Conservation (phyloP, 108 stramenopile species). For the Pseudonitzschia multistriata region DNA sequence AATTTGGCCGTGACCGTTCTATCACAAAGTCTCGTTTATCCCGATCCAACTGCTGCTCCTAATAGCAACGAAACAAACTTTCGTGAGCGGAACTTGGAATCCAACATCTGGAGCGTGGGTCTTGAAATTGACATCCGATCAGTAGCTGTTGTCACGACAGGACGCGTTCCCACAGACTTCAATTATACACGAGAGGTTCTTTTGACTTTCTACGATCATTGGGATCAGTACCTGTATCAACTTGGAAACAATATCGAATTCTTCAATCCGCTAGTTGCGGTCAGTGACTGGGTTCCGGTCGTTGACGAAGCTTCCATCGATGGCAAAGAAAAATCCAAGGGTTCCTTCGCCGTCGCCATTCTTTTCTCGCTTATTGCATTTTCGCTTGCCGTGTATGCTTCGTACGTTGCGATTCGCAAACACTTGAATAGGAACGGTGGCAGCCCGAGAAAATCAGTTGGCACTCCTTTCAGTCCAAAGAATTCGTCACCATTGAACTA, state of each 20-base stretch:
- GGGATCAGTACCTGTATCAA: conserved; percentile 22
- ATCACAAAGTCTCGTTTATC: conserved; percentile 18
- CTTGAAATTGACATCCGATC: conserved; percentile 19
- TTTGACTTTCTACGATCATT: conserved; percentile 27
- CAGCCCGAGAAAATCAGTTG: too few species aligned
- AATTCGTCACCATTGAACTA: conserved; percentile 13
- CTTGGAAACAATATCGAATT: conserved; percentile 8
- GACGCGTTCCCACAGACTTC: conserved; percentile 24
- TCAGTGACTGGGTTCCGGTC: conserved; percentile 8
- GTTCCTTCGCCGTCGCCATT: conserved; percentile 26
- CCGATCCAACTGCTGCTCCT: neutral
- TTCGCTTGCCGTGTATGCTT: conserved; percentile 18
- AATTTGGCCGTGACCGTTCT: conserved; percentile 30
- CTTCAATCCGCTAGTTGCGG: conserved; percentile 23
- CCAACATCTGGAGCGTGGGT: conserved; percentile 2
- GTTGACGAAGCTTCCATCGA: neutral
- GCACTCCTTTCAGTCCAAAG: conserved; percentile 11
- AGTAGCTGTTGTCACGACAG: conserved; percentile 28
- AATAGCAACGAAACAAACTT: neutral
- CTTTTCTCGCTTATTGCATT: conserved; percentile 27
- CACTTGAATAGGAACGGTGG: conserved; percentile 19
- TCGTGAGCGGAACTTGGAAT: conserved; percentile 4
- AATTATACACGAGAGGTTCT: conserved; percentile 13
- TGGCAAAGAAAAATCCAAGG: conserved; percentile 3
- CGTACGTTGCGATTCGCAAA: conserved; percentile 26